Conservation (phyloP, 2,329 filamentous ascomycete genomes). For the Colletotrichum coccodes region DNA sequence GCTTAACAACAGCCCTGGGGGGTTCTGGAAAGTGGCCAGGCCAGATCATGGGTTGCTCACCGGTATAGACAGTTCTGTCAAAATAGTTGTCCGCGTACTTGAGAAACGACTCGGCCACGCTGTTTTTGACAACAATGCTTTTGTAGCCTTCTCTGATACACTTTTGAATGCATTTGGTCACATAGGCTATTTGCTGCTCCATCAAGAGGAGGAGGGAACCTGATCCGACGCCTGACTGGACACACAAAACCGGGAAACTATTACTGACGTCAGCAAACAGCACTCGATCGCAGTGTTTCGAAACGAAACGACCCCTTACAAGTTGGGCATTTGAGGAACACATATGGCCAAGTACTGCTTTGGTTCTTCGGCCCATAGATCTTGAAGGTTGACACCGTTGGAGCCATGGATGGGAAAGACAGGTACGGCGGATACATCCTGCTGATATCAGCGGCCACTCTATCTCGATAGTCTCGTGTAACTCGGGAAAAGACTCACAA, state of each 20-base stretch:
- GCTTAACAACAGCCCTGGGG: background rate
- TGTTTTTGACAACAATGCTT: background rate
- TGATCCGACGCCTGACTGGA: background rate
- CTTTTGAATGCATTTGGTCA: background rate
- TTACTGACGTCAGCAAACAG: background rate
- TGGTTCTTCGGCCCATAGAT: background rate
- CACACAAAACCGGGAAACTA: background rate
- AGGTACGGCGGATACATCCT: background rate
- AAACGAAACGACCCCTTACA: background rate
- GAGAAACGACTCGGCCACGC: background rate
- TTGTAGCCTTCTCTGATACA: background rate
- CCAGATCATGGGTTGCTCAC: background rate
- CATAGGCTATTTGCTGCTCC: background rate
- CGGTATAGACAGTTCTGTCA: background rate
- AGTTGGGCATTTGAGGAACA: background rate
- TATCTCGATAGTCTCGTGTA: background rate
- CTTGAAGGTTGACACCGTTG: background rate
- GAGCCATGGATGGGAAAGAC: background rate
- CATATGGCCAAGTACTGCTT: background rate
- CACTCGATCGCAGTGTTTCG: rapidly evolving
- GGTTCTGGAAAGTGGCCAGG: background rate
- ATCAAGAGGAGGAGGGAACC: background rate
- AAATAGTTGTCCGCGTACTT: conserved; percentile 2
- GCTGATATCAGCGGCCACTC: background rate
- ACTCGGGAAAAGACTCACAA: background rate